Evolutionary conservation across 306 rosid genomes (phyloP), one percentile per base, ranked within the genome.

Genomic region (Vigna radiata): DNA sequence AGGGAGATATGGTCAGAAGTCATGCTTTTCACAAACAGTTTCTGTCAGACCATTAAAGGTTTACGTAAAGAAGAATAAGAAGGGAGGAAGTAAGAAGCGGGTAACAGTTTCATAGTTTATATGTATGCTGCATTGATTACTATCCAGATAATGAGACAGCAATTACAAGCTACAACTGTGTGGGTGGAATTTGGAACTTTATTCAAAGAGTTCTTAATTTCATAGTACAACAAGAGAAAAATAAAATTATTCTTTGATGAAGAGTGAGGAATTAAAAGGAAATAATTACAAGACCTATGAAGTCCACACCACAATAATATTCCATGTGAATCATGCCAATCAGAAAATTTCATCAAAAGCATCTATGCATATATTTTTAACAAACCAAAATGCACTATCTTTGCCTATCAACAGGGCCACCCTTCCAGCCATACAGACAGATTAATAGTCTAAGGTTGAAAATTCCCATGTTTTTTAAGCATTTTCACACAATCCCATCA

Each of bases 21-120:
- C 50, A 65, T 50, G 14, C 59, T 23, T 54, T 48, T 17, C 78
- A 37, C 36, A 48, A 73, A 77, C 3, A 11, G 15, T 21, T 56
- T 10, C 62, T n/a, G n/a, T n/a, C n/a, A n/a, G n/a, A n/a, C n/a
- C n/a, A n/a, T n/a, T n/a, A n/a, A n/a, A n/a, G n/a, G n/a, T n/a
- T n/a, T n/a, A n/a, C n/a, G n/a, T n/a, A n/a, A n/a, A n/a, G n/a
- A n/a, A n/a, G n/a, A n/a, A n/a, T n/a, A n/a, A n/a, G n/a, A n/a
- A n/a, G n/a, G n/a, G n/a, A n/a, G n/a, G n/a, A n/a, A n/a, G n/a
- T n/a, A n/a, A n/a, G n/a, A n/a, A n/a, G n/a, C n/a, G n/a, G n/a
- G n/a, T n/a, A 73, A 77, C 3, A 11, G 15, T 21, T 56, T 10
- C 62, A 19, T 7, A 4, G 13, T 21, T 56, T 21, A 10, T 1